Conservation (phyloP, 2,329 filamentous ascomycete genomes). For the Stenocarpella maydis region DNA sequence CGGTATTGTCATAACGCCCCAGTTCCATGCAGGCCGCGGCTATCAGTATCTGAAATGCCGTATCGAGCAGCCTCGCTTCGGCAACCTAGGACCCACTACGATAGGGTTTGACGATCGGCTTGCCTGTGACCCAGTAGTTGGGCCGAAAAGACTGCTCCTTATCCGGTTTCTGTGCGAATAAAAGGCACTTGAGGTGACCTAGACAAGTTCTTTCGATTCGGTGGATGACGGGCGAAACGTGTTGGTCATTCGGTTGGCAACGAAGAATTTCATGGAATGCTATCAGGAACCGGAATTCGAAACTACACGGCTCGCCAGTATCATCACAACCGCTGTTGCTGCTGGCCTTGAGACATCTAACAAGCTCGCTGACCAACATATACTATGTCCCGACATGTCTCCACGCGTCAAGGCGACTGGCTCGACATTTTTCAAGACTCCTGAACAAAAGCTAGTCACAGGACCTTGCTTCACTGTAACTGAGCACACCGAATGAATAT, state of each 20-base stretch:
- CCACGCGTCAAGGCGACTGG: slow-evolving; percentile 27
- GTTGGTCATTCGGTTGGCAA: background rate
- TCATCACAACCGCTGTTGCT: no score
- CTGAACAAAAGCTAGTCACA: background rate
- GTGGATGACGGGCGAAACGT: background rate
- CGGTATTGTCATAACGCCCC: background rate
- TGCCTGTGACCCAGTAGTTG: background rate
- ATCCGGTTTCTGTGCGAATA: background rate
- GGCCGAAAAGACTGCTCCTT: background rate
- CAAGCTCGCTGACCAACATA: slow-evolving; percentile 34
- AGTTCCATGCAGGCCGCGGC: background rate
- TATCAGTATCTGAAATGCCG: slow-evolving; percentile 2
- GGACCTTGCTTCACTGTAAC: accelerated
- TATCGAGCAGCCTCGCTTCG: background rate
- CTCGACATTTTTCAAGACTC: background rate
- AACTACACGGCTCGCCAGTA: background rate
- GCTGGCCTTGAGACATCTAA: slow-evolving; percentile 10
- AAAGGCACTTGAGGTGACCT: slow-evolving; percentile 11
- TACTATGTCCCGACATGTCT: slow-evolving; percentile 33
- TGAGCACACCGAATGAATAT: background rate
- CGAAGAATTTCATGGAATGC: background rate
- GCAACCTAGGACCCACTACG: background rate
- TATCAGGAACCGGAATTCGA: slow-evolving; percentile 7
- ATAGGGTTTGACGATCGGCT: background rate
- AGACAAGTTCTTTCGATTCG: background rate